A percentile compares a stretch with the other conserved stretches of the same genome.
These are phyloP conservation scores for Loxodes magnus DNA, from an alignment of 73 alveolate species.

Conservation along the genomic window DNA sequence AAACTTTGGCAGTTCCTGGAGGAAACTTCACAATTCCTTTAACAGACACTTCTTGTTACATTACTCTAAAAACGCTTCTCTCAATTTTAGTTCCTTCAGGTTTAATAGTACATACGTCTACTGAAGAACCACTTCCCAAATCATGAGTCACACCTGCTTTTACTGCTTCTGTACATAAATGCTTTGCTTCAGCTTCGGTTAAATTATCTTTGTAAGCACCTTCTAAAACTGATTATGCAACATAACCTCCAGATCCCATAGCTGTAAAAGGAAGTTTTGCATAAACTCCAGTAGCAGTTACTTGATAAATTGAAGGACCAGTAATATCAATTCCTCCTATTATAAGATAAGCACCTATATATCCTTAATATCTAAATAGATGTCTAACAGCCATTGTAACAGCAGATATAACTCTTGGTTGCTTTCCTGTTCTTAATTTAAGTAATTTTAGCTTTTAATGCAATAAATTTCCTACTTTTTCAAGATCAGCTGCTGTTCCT, in stretches of 20 bases:
- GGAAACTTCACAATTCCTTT: no score
- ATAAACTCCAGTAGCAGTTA: slow-evolving; percentile 91
- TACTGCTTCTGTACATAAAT: slow-evolving; percentile 59
- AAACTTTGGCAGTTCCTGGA: no score
- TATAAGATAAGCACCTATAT: slow-evolving; percentile 93
- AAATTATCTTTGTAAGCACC: slow-evolving; percentile 81
- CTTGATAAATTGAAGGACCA: slow-evolving; percentile 66
- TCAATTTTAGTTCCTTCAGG: no score
- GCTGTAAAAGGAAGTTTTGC: slow-evolving; percentile 86
- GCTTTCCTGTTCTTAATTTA: slow-evolving; percentile 82
- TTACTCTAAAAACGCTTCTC: no score
- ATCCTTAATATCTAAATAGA: slow-evolving; percentile 68
- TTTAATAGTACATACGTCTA: no score
- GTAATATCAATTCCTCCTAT: slow-evolving; percentile 94
- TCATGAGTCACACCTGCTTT: slow-evolving; percentile 98
- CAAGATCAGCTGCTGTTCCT: slow-evolving; percentile 98
- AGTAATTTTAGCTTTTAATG: slow-evolving; percentile 64
- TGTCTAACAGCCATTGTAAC: slow-evolving; percentile 71
- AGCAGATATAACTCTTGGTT: slow-evolving; percentile 87
- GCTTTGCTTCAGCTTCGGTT: slow-evolving; percentile 76
- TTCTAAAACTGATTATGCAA: slow-evolving; percentile 96
- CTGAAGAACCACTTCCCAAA: slow-evolving; percentile 95
- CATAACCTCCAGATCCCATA: slow-evolving; percentile 97
- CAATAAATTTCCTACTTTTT: slow-evolving; percentile 48
- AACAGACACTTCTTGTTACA: no score